A percentile compares a stretch with the other conserved stretches of the same genome.
Conservation (phyloP, 169 alveolate species). For the Plasmodium cynomolgi region DNA sequence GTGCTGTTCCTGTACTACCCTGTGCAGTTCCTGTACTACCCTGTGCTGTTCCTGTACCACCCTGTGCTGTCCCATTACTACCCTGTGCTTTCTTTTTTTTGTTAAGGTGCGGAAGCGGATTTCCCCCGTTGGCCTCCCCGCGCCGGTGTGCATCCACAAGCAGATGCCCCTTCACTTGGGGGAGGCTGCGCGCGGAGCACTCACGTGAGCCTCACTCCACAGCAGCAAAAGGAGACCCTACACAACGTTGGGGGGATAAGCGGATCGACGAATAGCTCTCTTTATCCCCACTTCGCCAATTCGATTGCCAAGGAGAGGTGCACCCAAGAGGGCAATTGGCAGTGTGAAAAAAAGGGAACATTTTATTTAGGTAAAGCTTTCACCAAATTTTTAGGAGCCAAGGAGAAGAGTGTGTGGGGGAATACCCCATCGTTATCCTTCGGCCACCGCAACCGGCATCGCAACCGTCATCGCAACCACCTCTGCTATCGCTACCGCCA, state of each 20-base stretch:
- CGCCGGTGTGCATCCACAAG: background rate
- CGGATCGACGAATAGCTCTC: background rate
- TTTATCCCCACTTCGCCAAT: background rate
- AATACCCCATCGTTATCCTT: background rate
- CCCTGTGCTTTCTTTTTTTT: background rate
- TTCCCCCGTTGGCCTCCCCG: background rate
- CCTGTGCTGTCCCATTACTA: too few relatives aligned
- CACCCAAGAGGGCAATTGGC: background rate
- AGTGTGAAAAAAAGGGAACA: background rate
- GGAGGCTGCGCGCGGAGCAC: too few relatives aligned
- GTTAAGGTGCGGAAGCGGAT: background rate
- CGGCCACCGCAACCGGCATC: too few relatives aligned
- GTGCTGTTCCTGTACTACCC: too few relatives aligned
- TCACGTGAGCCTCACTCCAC: too few relatives aligned
- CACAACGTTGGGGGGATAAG: background rate
- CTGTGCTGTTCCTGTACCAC: too few relatives aligned
- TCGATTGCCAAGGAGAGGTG: background rate
- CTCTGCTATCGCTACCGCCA: too few relatives aligned
- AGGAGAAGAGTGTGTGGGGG: background rate
- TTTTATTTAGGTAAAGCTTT: background rate
- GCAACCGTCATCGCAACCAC: too few relatives aligned
- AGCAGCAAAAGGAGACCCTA: background rate
- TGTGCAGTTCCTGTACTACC: background rate
- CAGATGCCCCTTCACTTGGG: background rate
- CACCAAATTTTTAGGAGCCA: background rate